These are phyloP conservation scores for Termitomyces sp. DNA, from an alignment of 768 basidiomycete genomes.

Conservation along the genomic window DNA sequence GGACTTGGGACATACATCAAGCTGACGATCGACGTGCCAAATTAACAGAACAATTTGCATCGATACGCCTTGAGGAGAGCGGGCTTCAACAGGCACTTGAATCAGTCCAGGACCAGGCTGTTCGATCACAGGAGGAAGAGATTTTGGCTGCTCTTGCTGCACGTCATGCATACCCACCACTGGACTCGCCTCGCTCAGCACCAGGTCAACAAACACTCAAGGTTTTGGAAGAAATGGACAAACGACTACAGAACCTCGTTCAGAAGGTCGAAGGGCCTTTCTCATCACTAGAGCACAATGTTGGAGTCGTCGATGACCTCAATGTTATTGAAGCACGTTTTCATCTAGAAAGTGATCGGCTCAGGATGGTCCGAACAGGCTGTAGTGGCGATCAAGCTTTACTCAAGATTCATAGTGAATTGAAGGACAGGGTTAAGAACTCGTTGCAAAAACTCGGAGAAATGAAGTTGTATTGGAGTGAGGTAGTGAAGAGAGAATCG, in stretches of 20 bases:
- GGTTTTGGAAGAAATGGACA: neutral
- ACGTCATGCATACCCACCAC: neutral
- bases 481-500: neutral
- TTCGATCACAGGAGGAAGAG: neutral
- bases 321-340: neutral
- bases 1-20: neutral
- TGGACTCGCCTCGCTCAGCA: too few relatives aligned
- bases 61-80: neutral
- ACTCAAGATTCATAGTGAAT: neutral
- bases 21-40: neutral
- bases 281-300: too few relatives aligned
- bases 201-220: neutral
- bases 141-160: neutral
- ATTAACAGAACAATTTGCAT: neutral
- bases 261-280: neutral
- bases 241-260: neutral
- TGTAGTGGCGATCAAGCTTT: neutral
- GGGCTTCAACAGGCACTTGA: neutral
- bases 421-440: neutral
- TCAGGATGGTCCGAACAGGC: neutral
- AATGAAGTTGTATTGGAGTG: neutral
- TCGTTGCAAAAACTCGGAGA: neutral
- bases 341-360: neutral
- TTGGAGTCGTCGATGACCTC: neutral
- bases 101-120: neutral